Evolutionary conservation across 2,329 filamentous ascomycete genomes (phyloP).

Genomic region (Raffaelea arxii): DNA sequence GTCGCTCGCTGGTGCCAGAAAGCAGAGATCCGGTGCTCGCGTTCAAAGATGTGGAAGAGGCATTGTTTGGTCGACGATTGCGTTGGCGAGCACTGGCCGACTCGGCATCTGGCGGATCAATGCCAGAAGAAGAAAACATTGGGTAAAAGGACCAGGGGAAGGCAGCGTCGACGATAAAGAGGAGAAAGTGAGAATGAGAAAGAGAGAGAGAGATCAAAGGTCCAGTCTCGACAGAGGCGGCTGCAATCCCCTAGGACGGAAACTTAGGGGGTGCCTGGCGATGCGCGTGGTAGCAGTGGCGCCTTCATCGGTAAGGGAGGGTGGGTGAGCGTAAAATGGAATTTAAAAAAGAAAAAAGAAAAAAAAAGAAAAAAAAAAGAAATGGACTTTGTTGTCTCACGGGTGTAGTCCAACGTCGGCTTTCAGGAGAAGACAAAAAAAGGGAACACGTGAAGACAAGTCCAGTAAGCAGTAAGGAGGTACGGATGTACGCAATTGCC

Average conservation of each 20-base stretch:
- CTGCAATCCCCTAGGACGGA: too few relatives aligned
- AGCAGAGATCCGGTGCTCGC: too few relatives aligned
- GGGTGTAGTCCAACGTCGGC: too few relatives aligned
- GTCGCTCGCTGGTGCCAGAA: slow-evolving; percentile 14
- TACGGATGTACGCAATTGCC: too few relatives aligned
- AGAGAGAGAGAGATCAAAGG: too few relatives aligned
- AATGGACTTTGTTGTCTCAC: not conserved
- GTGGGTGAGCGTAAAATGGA: too few relatives aligned
- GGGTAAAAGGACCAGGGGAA: slow-evolving; percentile 14
- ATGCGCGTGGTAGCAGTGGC: slow-evolving; percentile 1
- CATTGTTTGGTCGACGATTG: slow-evolving; percentile 32
- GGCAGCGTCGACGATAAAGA: too few relatives aligned
- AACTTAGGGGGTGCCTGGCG: not conserved
- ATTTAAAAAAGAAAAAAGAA: too few relatives aligned
- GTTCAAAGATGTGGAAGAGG: too few relatives aligned
- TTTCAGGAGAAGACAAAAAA: too few relatives aligned
- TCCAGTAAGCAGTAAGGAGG: too few relatives aligned
- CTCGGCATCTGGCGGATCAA: slow-evolving; percentile 31
- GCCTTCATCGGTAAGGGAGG: slow-evolving; percentile 7
- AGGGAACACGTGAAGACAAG: not conserved
- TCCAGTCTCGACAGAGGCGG: too few relatives aligned
- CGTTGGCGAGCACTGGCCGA: slow-evolving; percentile 35
- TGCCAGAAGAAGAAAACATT: slow-evolving; percentile 34
- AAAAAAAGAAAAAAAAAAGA: not conserved
- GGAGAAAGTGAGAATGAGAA: not conserved